Base-by-base conservation (phyloP, 306 rosid species). In the Hippophae tibetana region DNA sequence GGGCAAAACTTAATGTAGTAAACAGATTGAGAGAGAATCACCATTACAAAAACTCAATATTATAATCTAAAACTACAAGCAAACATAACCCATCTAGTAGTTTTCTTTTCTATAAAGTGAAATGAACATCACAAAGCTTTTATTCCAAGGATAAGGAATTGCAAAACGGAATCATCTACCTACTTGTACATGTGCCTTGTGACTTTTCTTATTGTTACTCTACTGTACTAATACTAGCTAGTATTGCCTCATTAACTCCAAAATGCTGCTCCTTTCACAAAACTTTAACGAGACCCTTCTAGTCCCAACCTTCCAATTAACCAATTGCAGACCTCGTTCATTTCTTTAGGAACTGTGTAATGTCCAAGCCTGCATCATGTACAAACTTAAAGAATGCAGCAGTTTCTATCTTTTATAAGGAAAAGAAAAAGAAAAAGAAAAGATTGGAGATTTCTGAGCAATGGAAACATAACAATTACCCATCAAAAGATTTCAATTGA, bases 301-400 rank as follows among this genome's bases (percentile, higher is more conserved):
- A 89, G 95, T 18, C 85, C 99, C 54, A 93, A 60, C 83, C 88
- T 82, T 64, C 86, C 74, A 65, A 66, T 70, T 63, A 93, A 85
- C 99, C 97, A 93, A 61, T 67, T 78, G 71, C 94, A 93, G 63
- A 93, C 95, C 54, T 93, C 99, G 49, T 84, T 79, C 99, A 89
- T 93, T 82, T 93, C 99, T 79, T 80, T 84, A 5, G 97, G 97
- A 55, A 93, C 76, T 52, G 97, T 88, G 78, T 86, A 93, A 61
- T 93, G 99, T n/a, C 97, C 99, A 56, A 93, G 69, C 82, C 99
- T 93, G 95, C 74, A 78, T 68, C 47, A 45, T 67, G 69, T 61
- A 42, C 68, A 54, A 43, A 54, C 56, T 8, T 10, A 71, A 38
- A 72, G 47, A 18, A 3, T 7, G 6, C 45, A 52, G 45, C 65